Base-by-base conservation (phyloP, 352 stramenopile species). In the Phytopythium kandeliae region DNA sequence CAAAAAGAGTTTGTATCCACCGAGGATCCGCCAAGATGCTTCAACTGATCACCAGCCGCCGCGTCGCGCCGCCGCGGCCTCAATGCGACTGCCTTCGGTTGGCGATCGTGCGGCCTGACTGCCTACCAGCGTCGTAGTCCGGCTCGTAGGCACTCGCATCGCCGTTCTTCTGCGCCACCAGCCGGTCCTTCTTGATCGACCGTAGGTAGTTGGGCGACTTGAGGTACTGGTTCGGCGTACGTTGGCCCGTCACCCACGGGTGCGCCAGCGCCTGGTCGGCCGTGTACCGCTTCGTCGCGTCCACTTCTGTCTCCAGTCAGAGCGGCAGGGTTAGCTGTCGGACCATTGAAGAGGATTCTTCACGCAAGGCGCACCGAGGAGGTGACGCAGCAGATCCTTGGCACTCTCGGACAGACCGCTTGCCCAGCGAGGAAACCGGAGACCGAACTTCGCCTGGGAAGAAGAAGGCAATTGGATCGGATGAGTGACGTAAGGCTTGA, bases 361-460 rank as follows among this genome's bases (percentile, higher is more conserved):
- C 0, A 4, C 57, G n/a, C 17, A 42, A 26, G 34, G 31, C 58
- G 24, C 56, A 89, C 78, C 78, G 30, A 95, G 66, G 45, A 95
- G 61, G 57, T 91, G 77, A 21, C 78, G 78, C 22, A 95, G 69
- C 43, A 95, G 57, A 52, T 95, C 85, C 58, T 95, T 95, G 8
- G 85, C 85, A 48, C 80, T 89, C 33, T 89, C 80, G 13, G 85
- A 95, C 11, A 95, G 62, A 12, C 79, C 81, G 43, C 58, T 91
- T 4, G 95, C 93, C 95, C 96, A 99, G 16, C 86, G 74, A 25
- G 95, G 94, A 54, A 98, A 99, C 12, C 94, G 86, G 6, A 98
- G 69, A 25, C 89, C 84, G 66, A 98, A 99, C 62, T 97, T 98
- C 22, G 78, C 71, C 67, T 95, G 38, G 2, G 78, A 50, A 72